Conservation (phyloP, 768 basidiomycete genomes). For the Termitomyces heimii region DNA sequence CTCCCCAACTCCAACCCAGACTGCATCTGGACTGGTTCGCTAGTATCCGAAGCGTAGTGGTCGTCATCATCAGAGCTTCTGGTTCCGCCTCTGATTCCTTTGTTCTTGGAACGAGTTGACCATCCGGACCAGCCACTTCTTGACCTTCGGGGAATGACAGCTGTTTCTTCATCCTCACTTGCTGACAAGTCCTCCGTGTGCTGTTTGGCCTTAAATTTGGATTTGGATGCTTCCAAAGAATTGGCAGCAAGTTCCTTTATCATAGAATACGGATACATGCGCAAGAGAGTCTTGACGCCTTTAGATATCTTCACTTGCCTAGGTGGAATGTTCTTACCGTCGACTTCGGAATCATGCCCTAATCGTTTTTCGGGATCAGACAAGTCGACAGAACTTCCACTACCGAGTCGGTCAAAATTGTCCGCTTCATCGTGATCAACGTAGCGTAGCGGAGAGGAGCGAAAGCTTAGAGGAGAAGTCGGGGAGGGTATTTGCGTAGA, state of each 20-base stretch:
- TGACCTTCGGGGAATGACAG: slow-evolving; percentile 47
- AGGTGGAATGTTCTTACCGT: background rate
- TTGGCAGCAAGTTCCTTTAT: slow-evolving; percentile 26
- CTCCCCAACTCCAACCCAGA: background rate
- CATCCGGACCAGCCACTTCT: slow-evolving; percentile 33
- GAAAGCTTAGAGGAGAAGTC: background rate
- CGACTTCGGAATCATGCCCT: background rate
- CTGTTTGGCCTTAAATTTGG: slow-evolving; percentile 9
- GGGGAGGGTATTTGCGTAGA: background rate
- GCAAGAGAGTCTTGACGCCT: slow-evolving; percentile 30
- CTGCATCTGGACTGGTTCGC: background rate
- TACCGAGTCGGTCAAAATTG: background rate
- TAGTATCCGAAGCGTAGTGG: slow-evolving; percentile 6
- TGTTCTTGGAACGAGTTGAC: slow-evolving; percentile 23
- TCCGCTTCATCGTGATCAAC: background rate
- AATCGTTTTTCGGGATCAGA: background rate
- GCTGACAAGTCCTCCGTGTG: slow-evolving; percentile 10
- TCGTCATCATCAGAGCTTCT: slow-evolving; percentile 51
- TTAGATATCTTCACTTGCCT: slow-evolving; percentile 16
- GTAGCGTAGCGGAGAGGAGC: background rate
- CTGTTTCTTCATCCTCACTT: slow-evolving; percentile 27
- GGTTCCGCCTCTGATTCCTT: slow-evolving; percentile 53
- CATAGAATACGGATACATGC: slow-evolving; percentile 54
- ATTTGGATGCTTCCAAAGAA: slow-evolving; percentile 5
- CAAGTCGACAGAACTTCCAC: background rate